These are phyloP conservation scores for Epichloe sibirici DNA, from an alignment of 2,329 filamentous ascomycete species.

Conservation along the genomic window DNA sequence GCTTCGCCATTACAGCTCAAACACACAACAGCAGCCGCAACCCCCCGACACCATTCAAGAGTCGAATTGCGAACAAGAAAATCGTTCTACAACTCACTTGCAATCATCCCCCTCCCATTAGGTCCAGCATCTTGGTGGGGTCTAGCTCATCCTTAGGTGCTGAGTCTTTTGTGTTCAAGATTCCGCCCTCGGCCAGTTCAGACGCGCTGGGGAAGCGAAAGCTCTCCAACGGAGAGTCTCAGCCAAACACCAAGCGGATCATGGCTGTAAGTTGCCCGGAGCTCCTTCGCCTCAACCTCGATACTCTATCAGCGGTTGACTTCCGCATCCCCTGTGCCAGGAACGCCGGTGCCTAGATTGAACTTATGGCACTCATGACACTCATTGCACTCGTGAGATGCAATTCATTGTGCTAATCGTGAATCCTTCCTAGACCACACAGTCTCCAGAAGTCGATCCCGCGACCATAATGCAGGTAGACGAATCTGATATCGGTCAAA, in stretches of 20 bases:
- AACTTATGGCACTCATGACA: background rate
- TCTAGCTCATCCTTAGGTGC: constrained; percentile 25
- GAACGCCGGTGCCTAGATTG: background rate
- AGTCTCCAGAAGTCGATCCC: constrained; percentile 47
- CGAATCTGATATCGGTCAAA: constrained; percentile 40
- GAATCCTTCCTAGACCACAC: constrained; percentile 29
- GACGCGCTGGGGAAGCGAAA: constrained; percentile 57
- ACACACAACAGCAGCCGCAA: background rate
- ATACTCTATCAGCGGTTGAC: background rate
- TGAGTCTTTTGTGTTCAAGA: constrained; percentile 22
- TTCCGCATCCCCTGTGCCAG: background rate
- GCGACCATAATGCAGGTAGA: constrained; percentile 56
- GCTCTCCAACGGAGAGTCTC: constrained; percentile 47
- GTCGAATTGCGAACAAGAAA: background rate
- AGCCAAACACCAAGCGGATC: constrained; percentile 44
- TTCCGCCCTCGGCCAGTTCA: constrained; percentile 19
- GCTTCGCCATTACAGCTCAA: background rate
- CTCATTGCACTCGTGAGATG: background rate
- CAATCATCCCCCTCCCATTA: background rate
- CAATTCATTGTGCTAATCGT: constrained; percentile 5
- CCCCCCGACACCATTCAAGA: background rate
- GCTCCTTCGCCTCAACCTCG: background rate
- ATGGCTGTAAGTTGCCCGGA: constrained; percentile 43
- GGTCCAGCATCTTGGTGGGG: constrained; percentile 12
- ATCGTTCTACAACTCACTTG: background rate